A percentile compares a stretch with the other conserved stretches of the same genome.
Evolutionary conservation across 2,329 filamentous ascomycete species (phyloP).

Genomic region (Fusarium pseudoanthophilum): DNA sequence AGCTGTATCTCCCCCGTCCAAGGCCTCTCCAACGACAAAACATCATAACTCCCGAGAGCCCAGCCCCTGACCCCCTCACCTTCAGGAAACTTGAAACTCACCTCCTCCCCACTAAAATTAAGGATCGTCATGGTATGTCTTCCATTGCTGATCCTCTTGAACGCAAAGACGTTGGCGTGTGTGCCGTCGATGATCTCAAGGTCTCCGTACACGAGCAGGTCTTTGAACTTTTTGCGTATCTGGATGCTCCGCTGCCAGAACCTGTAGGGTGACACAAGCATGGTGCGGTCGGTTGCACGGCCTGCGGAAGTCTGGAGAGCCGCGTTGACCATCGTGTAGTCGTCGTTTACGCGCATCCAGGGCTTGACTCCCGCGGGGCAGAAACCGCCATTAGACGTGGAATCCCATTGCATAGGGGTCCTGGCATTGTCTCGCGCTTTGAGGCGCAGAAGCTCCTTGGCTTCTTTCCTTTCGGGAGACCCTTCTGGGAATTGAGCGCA

Average conservation of each 20-base stretch:
- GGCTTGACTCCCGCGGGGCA: constrained; percentile 50
- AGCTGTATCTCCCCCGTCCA: neutral
- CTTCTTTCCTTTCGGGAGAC: constrained; percentile 48
- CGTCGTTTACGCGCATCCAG: constrained; percentile 50
- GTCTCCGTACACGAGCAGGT: constrained; percentile 50
- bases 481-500: neutral
- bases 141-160: constrained; percentile 42
- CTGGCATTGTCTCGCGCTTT: constrained; percentile 69
- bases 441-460: constrained; percentile 44
- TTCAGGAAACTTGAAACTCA: neutral
- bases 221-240: constrained; percentile 45
- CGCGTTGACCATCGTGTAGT: constrained; percentile 61
- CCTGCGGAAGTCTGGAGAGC: constrained; percentile 60
- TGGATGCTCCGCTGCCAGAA: constrained; percentile 47
- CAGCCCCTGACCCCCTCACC: neutral
- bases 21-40: neutral
- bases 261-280: constrained; percentile 45
- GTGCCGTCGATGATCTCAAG: constrained; percentile 42
- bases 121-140: constrained; percentile 44
- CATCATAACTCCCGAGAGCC: neutral
- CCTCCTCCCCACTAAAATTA: constrained; percentile 43
- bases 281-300: constrained; percentile 1
- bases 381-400: constrained; percentile 48
- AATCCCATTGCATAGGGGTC: constrained; percentile 72
- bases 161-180: constrained; percentile 42